Evolutionary conservation across 805 yeast species (phyloP).

Genomic region (Kodamaea sagamina): DNA sequence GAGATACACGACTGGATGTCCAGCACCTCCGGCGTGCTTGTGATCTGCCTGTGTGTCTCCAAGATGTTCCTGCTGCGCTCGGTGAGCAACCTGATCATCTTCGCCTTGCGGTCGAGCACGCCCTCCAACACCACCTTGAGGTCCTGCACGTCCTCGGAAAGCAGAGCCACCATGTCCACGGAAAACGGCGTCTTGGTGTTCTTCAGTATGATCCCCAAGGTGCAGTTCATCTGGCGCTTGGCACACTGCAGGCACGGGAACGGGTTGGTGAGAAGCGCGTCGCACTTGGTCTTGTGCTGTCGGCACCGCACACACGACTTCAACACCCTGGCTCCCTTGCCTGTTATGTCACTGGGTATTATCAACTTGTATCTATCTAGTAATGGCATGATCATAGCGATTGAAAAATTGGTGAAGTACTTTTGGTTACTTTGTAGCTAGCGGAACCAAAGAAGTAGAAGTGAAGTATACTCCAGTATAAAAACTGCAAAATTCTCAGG

Average conservation of each 20-base stretch:
- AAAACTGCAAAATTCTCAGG: no score
- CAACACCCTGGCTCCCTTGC: conserved; percentile 15
- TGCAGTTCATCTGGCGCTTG: conserved; percentile 53
- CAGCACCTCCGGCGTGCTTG: conserved; percentile 15
- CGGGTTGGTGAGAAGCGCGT: conserved; percentile 54
- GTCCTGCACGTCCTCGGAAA: conserved; percentile 27
- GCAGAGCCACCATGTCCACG: conserved; percentile 27
- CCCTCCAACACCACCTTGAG: conserved; percentile 26
- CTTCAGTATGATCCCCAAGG: conserved; percentile 49
- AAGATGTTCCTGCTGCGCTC: conserved; percentile 9
- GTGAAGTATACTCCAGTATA: not conserved
- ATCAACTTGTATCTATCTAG: conserved; percentile 16
- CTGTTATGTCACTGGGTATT: conserved; percentile 14
- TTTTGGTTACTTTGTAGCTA: no score
- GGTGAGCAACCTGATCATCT: conserved; percentile 19
- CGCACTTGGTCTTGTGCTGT: conserved; percentile 67
- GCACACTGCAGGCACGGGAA: conserved; percentile 58
- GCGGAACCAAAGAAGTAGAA: no score
- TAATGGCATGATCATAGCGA: conserved; percentile 17
- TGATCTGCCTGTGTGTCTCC: not conserved
- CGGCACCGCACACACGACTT: conserved; percentile 68
- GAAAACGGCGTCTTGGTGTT: conserved; percentile 20
- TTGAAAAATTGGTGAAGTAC: not conserved
- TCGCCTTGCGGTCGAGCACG: conserved; percentile 24
- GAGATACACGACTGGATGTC: conserved; percentile 18